Base-by-base conservation (phyloP, 345 rosid genomes). In the Conringia planisiliqua region DNA sequence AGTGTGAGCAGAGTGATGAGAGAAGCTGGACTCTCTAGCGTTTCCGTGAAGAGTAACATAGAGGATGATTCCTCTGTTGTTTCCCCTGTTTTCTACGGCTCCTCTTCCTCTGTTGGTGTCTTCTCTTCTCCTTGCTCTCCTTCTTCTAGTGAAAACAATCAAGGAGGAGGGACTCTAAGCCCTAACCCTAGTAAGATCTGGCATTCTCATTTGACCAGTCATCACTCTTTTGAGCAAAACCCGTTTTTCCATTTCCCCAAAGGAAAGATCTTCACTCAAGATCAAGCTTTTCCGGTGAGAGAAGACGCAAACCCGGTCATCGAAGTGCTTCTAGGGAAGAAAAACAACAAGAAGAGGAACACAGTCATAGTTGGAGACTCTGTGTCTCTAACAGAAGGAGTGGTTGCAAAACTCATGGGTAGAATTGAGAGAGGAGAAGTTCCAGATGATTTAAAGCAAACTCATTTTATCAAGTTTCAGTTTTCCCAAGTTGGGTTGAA, bases 51-150 rank as follows among this genome's bases (percentile, higher is more conserved):
- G 78, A 87, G 77, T 70, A 84, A 82, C 79, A 80, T 90, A 33
- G 96, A 88, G 62, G 90, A 88, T 69, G 78, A 78, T 30, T 73
- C 78, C 60, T 82, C 84, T 75, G 83, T 88, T 10, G 75, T 83
- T 76, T 84, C 96, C 56, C 83, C 96, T 65, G 88, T 88, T 27
- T 90, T 90, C 16, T 87, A 88, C 32, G 78, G 78, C 48, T 73
- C 79, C 54, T 47, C 86, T 61, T 78, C 86, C 5, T 66, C 81
- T 24, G 89, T 83, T 58, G 96, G 98, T 6, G 91, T 90, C n/a
- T 90, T 90, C 79, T 92, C 96, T 67, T 93, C 95, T 16, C 98
- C 98, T 46, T 81, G 84, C 52, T 92, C 96, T 75, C 97, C 97
- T 62, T 57, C 91, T 76, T 69, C 79, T 2, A 24, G 72, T 46